Conservation (phyloP, 495 filamentous ascomycete species). For the Trichoderma orchidacearum region DNA sequence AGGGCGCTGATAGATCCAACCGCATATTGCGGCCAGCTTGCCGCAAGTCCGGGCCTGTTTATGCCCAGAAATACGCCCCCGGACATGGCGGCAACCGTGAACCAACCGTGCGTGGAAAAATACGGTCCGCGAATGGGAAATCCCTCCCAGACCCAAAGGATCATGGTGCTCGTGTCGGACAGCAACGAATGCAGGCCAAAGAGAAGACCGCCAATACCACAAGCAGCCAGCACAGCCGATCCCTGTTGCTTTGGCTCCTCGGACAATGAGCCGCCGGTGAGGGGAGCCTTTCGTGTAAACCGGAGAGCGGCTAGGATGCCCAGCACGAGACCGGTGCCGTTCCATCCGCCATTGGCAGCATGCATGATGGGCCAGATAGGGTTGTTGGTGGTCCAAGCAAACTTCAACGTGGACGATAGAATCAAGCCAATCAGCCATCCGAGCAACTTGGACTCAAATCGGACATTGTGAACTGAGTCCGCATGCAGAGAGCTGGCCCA, state of each 20-base stretch:
- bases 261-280: slow-evolving; percentile 32
- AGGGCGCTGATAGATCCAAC: slow-evolving; percentile 67
- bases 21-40: slow-evolving; percentile 72
- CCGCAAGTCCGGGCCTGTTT: slow-evolving; percentile 51
- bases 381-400: slow-evolving; percentile 92
- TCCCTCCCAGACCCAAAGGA: slow-evolving; percentile 97
- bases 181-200: slow-evolving; percentile 90
- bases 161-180: slow-evolving; percentile 98
- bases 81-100: slow-evolving; percentile 77
- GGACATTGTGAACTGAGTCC: slow-evolving; percentile 56
- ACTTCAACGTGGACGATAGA: slow-evolving; percentile 79
- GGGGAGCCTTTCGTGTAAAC: slow-evolving; percentile 45
- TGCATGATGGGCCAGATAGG: slow-evolving; percentile 95
- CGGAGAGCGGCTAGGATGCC: slow-evolving; percentile 61
- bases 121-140: slow-evolving; percentile 86
- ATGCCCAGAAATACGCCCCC: slow-evolving; percentile 68
- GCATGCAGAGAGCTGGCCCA: slow-evolving; percentile 72
- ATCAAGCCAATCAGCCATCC: slow-evolving; percentile 75
- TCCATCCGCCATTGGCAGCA: slow-evolving; percentile 79
- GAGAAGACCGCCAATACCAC: slow-evolving; percentile 72
- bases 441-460: slow-evolving; percentile 67
- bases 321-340: slow-evolving; percentile 66
- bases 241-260: slow-evolving; percentile 34
- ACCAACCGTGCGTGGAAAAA: slow-evolving; percentile 74
- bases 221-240: slow-evolving; percentile 54